These are phyloP conservation scores for Globisporangium viniferum DNA, from an alignment of 352 stramenopile species.

Conservation along the genomic window DNA sequence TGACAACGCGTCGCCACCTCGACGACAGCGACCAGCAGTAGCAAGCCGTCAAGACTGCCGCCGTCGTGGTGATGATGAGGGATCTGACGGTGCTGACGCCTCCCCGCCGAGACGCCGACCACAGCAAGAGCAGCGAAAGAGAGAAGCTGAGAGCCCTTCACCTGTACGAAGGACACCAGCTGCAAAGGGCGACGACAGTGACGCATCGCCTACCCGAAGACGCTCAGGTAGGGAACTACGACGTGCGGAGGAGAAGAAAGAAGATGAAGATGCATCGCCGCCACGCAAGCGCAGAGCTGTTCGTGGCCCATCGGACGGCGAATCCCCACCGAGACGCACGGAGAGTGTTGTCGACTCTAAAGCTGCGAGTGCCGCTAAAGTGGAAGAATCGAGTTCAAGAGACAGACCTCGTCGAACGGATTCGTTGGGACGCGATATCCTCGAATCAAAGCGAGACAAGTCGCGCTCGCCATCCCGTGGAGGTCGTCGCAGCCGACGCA, in stretches of 20 bases:
- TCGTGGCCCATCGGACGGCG: neutral
- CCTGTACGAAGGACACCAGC: neutral
- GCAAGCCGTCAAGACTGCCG: neutral
- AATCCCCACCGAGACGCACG: constrained; percentile 1
- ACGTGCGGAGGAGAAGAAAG: constrained; percentile 2
- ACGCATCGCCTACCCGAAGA: constrained; percentile 29
- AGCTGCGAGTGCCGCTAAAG: neutral
- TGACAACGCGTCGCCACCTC: constrained; percentile 29
- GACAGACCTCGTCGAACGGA: constrained; percentile 19
- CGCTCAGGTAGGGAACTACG: neutral
- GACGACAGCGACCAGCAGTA: constrained; percentile 14
- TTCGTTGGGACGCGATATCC: constrained; percentile 22
- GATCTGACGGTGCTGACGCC: constrained; percentile 17
- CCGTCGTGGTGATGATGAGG: neutral
- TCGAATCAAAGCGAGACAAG: neutral
- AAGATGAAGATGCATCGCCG: constrained; percentile 21
- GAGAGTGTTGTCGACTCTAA: neutral
- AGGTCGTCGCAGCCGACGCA: constrained; percentile 5
- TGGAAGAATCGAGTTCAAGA: neutral
- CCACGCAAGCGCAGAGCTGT: constrained; percentile 11
- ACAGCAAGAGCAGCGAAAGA: neutral
- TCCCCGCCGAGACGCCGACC: constrained; percentile 20
- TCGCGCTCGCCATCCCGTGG: neutral
- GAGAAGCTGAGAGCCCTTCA: neutral
- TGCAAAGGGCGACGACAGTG: constrained; percentile 14